Evolutionary conservation across 306 rosid genomes (phyloP).

Genomic region (Hippophae gyantsensis): DNA sequence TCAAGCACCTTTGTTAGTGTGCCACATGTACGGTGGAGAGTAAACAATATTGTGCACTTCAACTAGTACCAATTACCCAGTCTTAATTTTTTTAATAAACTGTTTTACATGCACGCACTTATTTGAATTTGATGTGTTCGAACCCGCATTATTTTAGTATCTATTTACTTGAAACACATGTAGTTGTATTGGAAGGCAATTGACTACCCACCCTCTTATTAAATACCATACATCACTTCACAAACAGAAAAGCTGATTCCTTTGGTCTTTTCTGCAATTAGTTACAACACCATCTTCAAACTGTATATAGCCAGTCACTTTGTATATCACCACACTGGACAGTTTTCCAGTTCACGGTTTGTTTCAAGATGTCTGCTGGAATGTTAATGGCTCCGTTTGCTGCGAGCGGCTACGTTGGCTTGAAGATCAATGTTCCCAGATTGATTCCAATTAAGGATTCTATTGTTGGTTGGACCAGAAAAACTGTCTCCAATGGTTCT

Average conservation of each 20-base stretch:
- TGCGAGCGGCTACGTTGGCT: conserved; percentile 35
- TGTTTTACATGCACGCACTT: too few species aligned
- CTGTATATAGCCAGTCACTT: not conserved
- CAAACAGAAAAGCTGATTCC: conserved; percentile 7
- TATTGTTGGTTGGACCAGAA: conserved; percentile 31
- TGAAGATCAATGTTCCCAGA: conserved; percentile 31
- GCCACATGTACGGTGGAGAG: conserved; percentile 12
- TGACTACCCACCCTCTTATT: conserved; percentile 23
- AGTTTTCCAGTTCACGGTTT: not conserved
- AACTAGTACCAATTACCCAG: conserved; percentile 10
- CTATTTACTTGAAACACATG: too few species aligned
- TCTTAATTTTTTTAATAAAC: too few species aligned
- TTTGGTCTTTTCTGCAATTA: conserved; percentile 16
- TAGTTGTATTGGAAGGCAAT: not conserved
- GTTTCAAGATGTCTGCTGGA: conserved; percentile 38
- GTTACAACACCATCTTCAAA: conserved; percentile 12
- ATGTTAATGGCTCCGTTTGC: conserved; percentile 18
- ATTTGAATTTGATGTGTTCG: too few species aligned
- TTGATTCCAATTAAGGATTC: conserved; percentile 20
- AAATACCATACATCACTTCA: conserved; percentile 17
- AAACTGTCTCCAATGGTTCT: conserved; percentile 48
- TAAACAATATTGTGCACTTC: not conserved
- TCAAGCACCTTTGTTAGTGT: conserved; percentile 1
- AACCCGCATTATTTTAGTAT: too few species aligned
- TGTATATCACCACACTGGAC: not conserved